These are phyloP conservation scores for Candida jianshihensis DNA, from an alignment of 805 yeast species.

Conservation along the genomic window DNA sequence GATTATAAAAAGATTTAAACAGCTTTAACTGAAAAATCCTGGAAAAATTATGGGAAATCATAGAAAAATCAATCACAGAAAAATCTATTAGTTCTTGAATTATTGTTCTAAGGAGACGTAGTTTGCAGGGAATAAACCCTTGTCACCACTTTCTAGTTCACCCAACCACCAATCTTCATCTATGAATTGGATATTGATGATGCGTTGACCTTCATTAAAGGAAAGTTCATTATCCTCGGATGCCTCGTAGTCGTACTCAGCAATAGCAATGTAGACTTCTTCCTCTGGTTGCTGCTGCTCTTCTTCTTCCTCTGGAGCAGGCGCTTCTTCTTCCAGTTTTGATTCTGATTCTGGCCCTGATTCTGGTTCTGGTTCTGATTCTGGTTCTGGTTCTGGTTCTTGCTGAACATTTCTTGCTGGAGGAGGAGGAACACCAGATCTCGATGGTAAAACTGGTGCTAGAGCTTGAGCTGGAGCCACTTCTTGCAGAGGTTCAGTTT, in stretches of 20 bases:
- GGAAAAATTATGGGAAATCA: not conserved
- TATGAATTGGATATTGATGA: conserved; percentile 76
- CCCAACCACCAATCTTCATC: conserved; percentile 99
- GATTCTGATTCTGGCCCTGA: not conserved
- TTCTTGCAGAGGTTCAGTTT: conserved; percentile 14
- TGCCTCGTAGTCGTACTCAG: conserved; percentile 85
- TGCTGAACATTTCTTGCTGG: not conserved
- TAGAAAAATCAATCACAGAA: too few relatives aligned
- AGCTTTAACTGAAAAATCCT: too few relatives aligned
- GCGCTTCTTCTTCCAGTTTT: conserved; percentile 12
- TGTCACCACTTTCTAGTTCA: conserved; percentile 60
- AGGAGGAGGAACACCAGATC: not conserved
- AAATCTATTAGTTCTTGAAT: not conserved
- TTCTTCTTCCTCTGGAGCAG: conserved; percentile 5
- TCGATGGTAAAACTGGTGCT: not conserved
- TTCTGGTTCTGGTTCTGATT: not conserved
- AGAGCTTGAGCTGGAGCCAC: conserved; percentile 9
- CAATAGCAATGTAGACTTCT: conserved; percentile 49
- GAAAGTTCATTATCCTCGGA: conserved; percentile 87
- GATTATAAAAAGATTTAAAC: not conserved
- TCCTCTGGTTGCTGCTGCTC: conserved; percentile 18
- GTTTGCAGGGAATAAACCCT: conserved; percentile 87
- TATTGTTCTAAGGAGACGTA: conserved; percentile 46
- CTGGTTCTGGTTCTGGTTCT: not conserved
- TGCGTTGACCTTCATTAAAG: conserved; percentile 77